Evolutionary conservation across 108 stramenopile species (phyloP).

Genomic region (Cyclotella cryptica): DNA sequence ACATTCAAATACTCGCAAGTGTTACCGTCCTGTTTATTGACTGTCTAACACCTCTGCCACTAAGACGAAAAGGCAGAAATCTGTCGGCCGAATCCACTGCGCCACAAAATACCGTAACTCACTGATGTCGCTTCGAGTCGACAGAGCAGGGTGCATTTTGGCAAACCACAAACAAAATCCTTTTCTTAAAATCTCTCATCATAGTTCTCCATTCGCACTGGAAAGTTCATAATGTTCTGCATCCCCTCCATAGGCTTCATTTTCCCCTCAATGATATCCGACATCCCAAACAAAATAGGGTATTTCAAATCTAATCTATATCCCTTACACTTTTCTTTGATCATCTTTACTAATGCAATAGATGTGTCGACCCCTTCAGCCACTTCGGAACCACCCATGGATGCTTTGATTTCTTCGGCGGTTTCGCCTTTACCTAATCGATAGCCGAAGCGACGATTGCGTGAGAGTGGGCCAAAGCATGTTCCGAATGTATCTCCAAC

Average conservation of each 20-base stretch:
- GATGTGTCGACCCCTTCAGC: slow-evolving; percentile 96
- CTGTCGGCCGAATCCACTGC: no score
- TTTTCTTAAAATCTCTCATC: slow-evolving; percentile 64
- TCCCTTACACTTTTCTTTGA: slow-evolving; percentile 87
- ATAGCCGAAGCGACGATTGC: slow-evolving; percentile 94
- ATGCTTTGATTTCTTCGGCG: slow-evolving; percentile 87
- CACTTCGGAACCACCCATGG: slow-evolving; percentile 81
- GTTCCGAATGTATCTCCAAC: slow-evolving; percentile 98
- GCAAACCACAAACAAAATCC: no score
- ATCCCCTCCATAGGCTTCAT: slow-evolving; percentile 90
- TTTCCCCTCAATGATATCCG: slow-evolving; percentile 90
- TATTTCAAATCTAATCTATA: slow-evolving; percentile 94
- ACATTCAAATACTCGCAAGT: no score
- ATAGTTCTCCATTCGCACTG: slow-evolving; percentile 91
- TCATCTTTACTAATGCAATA: slow-evolving; percentile 90
- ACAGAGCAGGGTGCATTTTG: no score
- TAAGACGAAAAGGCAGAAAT: no score
- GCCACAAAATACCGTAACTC: no score
- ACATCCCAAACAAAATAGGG: slow-evolving; percentile 96
- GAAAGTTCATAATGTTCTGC: slow-evolving; percentile 93
- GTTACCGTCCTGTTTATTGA: no score
- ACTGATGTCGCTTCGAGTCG: no score
- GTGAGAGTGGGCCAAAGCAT: slow-evolving; percentile 95
- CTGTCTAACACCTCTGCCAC: no score
- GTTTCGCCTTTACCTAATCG: slow-evolving; percentile 95